phyloP scores from a whole-genome alignment of 2,329 filamentous ascomycete genomes.

The Aplosporella prunicola region DNA sequence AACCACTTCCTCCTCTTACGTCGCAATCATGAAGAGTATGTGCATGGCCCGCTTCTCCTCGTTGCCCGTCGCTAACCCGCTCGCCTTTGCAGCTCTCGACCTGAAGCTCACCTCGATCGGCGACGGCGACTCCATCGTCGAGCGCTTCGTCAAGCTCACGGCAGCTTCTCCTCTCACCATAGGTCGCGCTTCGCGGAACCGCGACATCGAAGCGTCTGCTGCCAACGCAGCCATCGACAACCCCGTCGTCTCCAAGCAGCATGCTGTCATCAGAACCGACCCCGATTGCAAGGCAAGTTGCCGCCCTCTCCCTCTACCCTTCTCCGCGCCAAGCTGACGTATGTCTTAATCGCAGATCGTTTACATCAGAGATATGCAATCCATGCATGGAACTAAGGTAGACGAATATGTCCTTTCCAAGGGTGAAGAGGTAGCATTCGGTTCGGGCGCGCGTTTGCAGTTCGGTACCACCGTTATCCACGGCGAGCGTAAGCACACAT shows the following conservation, averaged over 20 bases:
- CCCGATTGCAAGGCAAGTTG: conserved; percentile 10
- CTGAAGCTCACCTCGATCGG: conserved; percentile 23
- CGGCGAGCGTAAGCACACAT: conserved; percentile 8
- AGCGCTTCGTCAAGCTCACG: conserved; percentile 23
- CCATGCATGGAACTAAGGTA: conserved; percentile 53
- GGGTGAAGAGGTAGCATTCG: conserved; percentile 18
- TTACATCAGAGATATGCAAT: conserved; percentile 45
- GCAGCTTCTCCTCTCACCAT: conserved; percentile 24
- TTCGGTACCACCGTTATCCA: conserved; percentile 27
- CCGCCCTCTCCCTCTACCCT: conserved; percentile 7
- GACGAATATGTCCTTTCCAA: conserved; percentile 32
- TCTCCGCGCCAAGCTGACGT: neutral
- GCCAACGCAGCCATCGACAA: conserved; percentile 61
- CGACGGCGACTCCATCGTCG: conserved; percentile 32
- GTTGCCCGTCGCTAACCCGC: no score
- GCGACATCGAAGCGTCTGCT: conserved; percentile 30
- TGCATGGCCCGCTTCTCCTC: conserved; percentile 37
- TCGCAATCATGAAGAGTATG: conserved; percentile 10
- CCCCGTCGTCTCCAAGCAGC: conserved; percentile 60
- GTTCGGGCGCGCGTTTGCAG: conserved; percentile 25
- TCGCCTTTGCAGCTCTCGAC: conserved; percentile 19
- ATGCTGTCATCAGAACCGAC: conserved; percentile 42
- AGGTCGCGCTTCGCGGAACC: conserved; percentile 33
- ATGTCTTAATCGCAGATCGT: conserved; percentile 21
- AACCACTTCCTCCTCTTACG: conserved; percentile 1